Evolutionary conservation across 192 early-diverging fungal genomes (phyloP).

Genomic region (Lobosporangium transversale): DNA sequence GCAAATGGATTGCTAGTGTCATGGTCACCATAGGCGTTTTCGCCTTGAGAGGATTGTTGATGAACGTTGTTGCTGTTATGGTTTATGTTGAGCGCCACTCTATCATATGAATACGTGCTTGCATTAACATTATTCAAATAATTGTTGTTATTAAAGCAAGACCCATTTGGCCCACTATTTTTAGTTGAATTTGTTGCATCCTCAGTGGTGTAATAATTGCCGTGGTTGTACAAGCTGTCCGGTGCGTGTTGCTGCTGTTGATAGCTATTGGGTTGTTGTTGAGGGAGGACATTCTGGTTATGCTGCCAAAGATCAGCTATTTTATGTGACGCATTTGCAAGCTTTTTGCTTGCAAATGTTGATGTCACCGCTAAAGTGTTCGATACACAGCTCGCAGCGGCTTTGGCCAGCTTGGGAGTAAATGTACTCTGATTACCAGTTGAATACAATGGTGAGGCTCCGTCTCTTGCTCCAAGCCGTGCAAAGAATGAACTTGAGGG

Average conservation of each 20-base stretch:
- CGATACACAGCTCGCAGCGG: conserved; percentile 37
- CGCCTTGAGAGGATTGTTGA: conserved; percentile 17
- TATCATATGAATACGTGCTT: conserved; percentile 34
- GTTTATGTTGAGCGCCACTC: conserved; percentile 15
- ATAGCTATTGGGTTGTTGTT: conserved; percentile 24
- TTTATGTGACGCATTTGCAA: conserved; percentile 40
- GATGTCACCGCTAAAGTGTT: conserved; percentile 45
- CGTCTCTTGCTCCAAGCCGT: conserved; percentile 13
- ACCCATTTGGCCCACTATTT: conserved; percentile 14
- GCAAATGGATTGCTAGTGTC: conserved; percentile 21
- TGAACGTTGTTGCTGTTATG: conserved; percentile 26
- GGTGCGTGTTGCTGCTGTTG: conserved; percentile 23
- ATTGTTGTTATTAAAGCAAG: neutral
- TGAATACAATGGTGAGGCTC: conserved; percentile 1
- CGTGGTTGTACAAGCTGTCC: conserved; percentile 20
- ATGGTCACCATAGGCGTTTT: neutral
- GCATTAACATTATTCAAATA: neutral
- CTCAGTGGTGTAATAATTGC: conserved; percentile 13
- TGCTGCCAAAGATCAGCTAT: conserved; percentile 52
- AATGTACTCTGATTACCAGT: neutral
- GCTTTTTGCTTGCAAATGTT: conserved; percentile 38
- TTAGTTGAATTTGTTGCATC: conserved; percentile 15
- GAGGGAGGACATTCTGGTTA: conserved; percentile 40
- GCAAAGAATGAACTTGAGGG: conserved; percentile 39
- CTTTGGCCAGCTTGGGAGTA: conserved; percentile 36